phyloP scores from a whole-genome alignment of 495 filamentous ascomycete genomes.

The Clavariopsis aquatica region DNA sequence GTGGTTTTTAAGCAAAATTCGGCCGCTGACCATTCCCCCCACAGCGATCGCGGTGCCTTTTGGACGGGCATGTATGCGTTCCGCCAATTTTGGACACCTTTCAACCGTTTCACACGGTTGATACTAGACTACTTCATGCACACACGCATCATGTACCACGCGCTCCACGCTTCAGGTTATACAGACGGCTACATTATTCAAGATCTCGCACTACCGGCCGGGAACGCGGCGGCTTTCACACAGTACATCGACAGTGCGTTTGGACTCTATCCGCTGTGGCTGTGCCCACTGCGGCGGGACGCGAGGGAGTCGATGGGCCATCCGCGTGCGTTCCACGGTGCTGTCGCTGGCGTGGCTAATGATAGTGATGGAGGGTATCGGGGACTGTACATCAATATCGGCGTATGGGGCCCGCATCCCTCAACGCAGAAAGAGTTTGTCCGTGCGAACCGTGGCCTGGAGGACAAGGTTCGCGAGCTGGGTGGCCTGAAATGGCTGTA shows the following conservation, averaged over 20 bases:
- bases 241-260: slow-evolving; percentile 49
- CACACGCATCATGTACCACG: slow-evolving; percentile 63
- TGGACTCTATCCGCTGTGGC: slow-evolving; percentile 60
- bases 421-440: slow-evolving; percentile 50
- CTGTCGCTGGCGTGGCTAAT: not conserved
- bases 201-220: slow-evolving; percentile 58
- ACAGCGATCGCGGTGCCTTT: slow-evolving; percentile 58
- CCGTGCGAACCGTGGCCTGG: slow-evolving; percentile 61
- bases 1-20: not conserved
- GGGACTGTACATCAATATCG: slow-evolving; percentile 49
- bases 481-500: slow-evolving; percentile 67
- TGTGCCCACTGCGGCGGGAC: slow-evolving; percentile 52
- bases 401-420: slow-evolving; percentile 56
- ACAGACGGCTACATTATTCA: slow-evolving; percentile 57
- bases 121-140: slow-evolving; percentile 63
- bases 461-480: slow-evolving; percentile 63
- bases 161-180: slow-evolving; percentile 55
- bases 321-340: not conserved
- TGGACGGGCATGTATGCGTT: slow-evolving; percentile 59
- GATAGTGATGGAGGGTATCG: not conserved
- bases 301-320: slow-evolving; percentile 17
- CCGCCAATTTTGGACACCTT: slow-evolving; percentile 56
- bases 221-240: slow-evolving; percentile 50
- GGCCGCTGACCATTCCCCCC: not conserved
- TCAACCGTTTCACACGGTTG: slow-evolving; percentile 55